Evolutionary conservation across 768 basidiomycete genomes (phyloP), one percentile per base, ranked within the genome.

Genomic region (Russula earlei): DNA sequence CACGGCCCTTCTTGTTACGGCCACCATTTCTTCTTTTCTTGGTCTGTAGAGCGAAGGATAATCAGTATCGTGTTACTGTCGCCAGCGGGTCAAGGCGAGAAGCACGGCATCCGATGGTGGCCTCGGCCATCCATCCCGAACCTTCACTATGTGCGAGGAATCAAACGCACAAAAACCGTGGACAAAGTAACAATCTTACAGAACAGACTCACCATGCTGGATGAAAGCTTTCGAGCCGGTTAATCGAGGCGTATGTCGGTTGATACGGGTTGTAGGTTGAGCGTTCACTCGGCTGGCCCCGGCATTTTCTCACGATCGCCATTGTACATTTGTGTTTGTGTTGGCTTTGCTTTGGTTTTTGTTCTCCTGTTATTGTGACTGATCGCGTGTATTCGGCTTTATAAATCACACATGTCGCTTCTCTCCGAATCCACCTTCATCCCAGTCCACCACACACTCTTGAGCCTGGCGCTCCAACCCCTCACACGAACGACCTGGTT

Each of bases 11-110:
- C 82, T 97, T 96, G 92, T 96, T 97, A 68, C 96, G 92, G 65
- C 95, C 96, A 70, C 86, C 86, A 81, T 90, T 92, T 89, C 94
- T 87, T 91, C 94, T 86, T 80, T 97, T 96, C 81, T 94, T 95
- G 66, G 93, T 97, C 94, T 95, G 70, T 54, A 63, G 44, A 49
- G 40, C 55, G 53, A 58, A 55, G 45, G 15, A 20, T 45, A 36
- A 61, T 67, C 52, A 67, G 67, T 59, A 54, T 24, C 49, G 6
- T 42, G 27, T 42, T 50, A 45, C 29, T 12, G 40, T 38, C 37
- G 20, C 47, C 14, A n/a, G 15, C n/a, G 38, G 17, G 29, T 37
- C 17, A 29, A 43, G 17, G 22, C 40, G 45, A 11, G 14, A 47
- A 42, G 44, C 33, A 34, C 10, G 40, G 14, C 66, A 71, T 70